Evolutionary conservation across 2,329 filamentous ascomycete genomes (phyloP).

Genomic region (Apiospora pterosperma): DNA sequence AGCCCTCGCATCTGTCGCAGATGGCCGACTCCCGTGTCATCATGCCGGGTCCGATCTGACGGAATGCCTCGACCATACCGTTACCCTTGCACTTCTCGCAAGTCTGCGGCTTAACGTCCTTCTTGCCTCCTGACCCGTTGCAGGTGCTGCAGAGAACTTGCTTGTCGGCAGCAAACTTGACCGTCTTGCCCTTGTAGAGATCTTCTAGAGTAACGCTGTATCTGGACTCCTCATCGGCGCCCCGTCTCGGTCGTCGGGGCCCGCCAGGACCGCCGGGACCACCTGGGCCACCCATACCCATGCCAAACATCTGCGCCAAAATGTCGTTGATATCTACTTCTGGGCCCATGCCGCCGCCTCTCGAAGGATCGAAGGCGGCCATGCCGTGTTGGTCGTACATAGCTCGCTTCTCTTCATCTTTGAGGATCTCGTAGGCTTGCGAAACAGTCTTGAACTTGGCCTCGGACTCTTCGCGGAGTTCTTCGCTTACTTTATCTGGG

Average conservation of each 20-base stretch:
- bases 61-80: constrained; percentile 73
- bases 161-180: constrained; percentile 94
- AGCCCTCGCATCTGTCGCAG: constrained; percentile 80
- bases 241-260: constrained; percentile 63
- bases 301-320: constrained; percentile 86
- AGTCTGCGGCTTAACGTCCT: constrained; percentile 78
- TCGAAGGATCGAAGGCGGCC: constrained; percentile 83
- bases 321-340: constrained; percentile 89
- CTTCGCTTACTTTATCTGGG: constrained; percentile 91
- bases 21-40: constrained; percentile 75
- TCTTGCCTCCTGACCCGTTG: constrained; percentile 86
- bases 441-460: constrained; percentile 89
- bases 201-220: constrained; percentile 93
- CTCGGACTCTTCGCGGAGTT: constrained; percentile 80
- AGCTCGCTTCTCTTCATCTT: constrained; percentile 88
- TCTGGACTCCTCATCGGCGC: constrained; percentile 81
- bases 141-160: constrained; percentile 85
- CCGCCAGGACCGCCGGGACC: constrained; percentile 34
- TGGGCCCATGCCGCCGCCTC: constrained; percentile 60
- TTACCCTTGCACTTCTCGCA: constrained; percentile 83
- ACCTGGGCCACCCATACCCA: constrained; percentile 53
- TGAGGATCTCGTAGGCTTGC: constrained; percentile 96
- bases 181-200: constrained; percentile 97
- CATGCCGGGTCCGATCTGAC: constrained; percentile 82
- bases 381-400: constrained; percentile 94